Percentiles rank a stretch among this genome's conserved stretches.
Evolutionary conservation across 352 stramenopile species (phyloP).

Genomic region (Phytophthora fragariaefolia): DNA sequence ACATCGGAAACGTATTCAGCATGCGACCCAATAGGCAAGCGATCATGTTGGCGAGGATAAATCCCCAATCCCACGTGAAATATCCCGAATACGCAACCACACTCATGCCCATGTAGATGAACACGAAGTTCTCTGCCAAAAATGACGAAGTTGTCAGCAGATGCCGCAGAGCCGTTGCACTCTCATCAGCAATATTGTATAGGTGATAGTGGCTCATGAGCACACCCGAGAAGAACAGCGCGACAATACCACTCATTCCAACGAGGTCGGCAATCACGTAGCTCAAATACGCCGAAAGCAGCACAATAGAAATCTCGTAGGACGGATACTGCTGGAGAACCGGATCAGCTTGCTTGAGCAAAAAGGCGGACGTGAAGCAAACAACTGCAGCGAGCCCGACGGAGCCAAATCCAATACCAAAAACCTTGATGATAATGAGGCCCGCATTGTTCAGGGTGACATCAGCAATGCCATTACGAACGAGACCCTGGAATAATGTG

Average conservation of each 20-base stretch:
- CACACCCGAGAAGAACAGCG: slow-evolving; percentile 94
- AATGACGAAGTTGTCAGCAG: slow-evolving; percentile 83
- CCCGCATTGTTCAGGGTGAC: slow-evolving; percentile 77
- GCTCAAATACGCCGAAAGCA: slow-evolving; percentile 84
- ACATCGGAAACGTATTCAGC: slow-evolving; percentile 85
- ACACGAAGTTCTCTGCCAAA: slow-evolving; percentile 90
- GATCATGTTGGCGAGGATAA: slow-evolving; percentile 77
- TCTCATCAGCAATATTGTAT: slow-evolving; percentile 84
- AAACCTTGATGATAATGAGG: slow-evolving; percentile 83
- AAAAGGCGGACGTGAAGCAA: slow-evolving; percentile 80
- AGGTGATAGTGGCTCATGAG: slow-evolving; percentile 90
- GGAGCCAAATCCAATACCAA: slow-evolving; percentile 85
- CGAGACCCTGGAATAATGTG: slow-evolving; percentile 81
- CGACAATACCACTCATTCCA: slow-evolving; percentile 92
- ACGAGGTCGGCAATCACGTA: slow-evolving; percentile 82
- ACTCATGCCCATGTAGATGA: slow-evolving; percentile 88
- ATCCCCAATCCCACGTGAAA: slow-evolving; percentile 88
- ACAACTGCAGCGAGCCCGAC: slow-evolving; percentile 74
- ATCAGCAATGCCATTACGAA: slow-evolving; percentile 73
- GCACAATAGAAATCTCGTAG: slow-evolving; percentile 89
- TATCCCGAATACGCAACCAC: slow-evolving; percentile 80
- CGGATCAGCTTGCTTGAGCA: slow-evolving; percentile 81
- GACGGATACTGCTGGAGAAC: slow-evolving; percentile 77
- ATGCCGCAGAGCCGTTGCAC: slow-evolving; percentile 75
- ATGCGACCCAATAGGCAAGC: slow-evolving; percentile 72